A percentile compares a stretch with the other conserved stretches of the same genome.
phyloP scores from a whole-genome alignment of 2,329 filamentous ascomycete genomes.

The Didymella sp. region DNA sequence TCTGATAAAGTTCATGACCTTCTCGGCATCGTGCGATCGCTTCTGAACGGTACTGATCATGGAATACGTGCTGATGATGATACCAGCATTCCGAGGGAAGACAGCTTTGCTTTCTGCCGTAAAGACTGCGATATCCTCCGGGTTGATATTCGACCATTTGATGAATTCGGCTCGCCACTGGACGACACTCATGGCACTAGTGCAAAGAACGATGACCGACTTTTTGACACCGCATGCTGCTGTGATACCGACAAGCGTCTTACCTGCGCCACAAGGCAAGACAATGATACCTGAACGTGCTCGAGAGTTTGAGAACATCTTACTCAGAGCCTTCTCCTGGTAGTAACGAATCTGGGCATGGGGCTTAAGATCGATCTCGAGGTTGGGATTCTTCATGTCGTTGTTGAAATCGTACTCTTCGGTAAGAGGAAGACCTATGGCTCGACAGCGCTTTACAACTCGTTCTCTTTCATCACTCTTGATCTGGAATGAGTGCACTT shows the following conservation, averaged over 20 bases:
- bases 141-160: conserved; percentile 98
- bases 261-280: conserved; percentile 92
- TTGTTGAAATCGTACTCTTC: conserved; percentile 98
- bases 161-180: conserved; percentile 97
- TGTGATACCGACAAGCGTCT: conserved; percentile 97
- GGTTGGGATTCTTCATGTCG: conserved; percentile 84
- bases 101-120: conserved; percentile 89
- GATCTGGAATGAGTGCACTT: conserved; percentile 94
- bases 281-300: conserved; percentile 98
- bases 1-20: conserved; percentile 96
- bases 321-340: conserved; percentile 95
- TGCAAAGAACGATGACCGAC: conserved; percentile 92
- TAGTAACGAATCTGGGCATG: conserved; percentile 91
- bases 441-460: conserved; percentile 88
- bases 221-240: conserved; percentile 98
- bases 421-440: conserved; percentile 83
- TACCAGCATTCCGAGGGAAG: conserved; percentile 88
- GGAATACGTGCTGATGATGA: conserved; percentile 96
- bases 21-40: conserved; percentile 88
- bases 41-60: conserved; percentile 96
- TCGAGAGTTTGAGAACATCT: conserved; percentile 99
- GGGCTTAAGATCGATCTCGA: conserved; percentile 92
- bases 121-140: conserved; percentile 92
- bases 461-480: conserved; percentile 79
- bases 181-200: conserved; percentile 95